A percentile compares a stretch with the other conserved stretches of the same genome.
Conservation (phyloP, 164 flowering plant species). For the Tinospora cordifolia region DNA sequence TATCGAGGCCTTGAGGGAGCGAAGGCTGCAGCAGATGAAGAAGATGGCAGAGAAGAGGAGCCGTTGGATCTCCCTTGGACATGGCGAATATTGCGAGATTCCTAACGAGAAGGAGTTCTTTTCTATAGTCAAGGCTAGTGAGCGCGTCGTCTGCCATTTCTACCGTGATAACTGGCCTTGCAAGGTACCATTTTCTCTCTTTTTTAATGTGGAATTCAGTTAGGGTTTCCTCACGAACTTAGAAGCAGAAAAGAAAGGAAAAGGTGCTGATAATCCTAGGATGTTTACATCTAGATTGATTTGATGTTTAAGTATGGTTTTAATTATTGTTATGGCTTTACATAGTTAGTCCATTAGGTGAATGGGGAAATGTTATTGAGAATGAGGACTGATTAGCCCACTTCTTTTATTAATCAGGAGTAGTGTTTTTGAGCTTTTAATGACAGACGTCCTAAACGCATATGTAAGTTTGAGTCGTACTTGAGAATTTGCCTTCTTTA, state of each 20-base stretch:
- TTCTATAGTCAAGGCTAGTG: slow-evolving; percentile 78
- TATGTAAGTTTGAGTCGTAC: no score
- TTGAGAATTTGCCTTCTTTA: no score
- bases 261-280: no score
- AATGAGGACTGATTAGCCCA: background rate
- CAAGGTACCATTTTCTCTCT: slow-evolving; percentile 48
- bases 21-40: slow-evolving; percentile 90
- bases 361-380: background rate
- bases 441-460: no score
- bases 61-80: slow-evolving; percentile 93
- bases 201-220: background rate
- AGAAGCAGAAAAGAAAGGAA: no score
- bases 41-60: slow-evolving; percentile 92
- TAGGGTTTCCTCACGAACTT: background rate
- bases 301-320: no score
- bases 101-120: slow-evolving; percentile 87
- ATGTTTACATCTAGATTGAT: no score
- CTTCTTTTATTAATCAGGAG: background rate
- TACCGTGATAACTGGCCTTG: slow-evolving; percentile 99
- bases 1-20: slow-evolving; percentile 73
- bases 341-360: background rate
- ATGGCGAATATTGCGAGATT: slow-evolving; percentile 85
- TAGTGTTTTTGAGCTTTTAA: background rate
- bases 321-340: background rate
- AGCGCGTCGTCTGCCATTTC: slow-evolving; percentile 95